Conservation (phyloP, 1,284 basidiomycete species). For the Heterobasidion parviporum region DNA sequence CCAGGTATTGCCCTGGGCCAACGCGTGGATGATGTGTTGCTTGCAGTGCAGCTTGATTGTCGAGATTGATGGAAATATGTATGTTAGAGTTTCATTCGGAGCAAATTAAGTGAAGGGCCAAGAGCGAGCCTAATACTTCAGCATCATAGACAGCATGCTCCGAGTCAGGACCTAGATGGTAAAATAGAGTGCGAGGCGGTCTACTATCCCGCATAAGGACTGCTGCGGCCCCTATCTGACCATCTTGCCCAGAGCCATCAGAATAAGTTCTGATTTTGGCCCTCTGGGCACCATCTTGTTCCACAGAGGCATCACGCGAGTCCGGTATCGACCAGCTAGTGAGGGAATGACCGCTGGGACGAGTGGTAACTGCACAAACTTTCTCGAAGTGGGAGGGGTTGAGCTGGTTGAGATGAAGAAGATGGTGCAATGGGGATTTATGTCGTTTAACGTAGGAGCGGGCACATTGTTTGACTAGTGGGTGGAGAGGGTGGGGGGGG, state of each 20-base stretch:
- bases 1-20: not conserved
- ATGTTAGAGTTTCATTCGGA: not conserved
- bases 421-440: constrained; percentile 13
- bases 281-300: not conserved
- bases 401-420: constrained; percentile 12
- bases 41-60: constrained; percentile 9
- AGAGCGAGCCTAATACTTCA: constrained; percentile 17
- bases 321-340: constrained; percentile 4
- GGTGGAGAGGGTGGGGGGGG: constrained; percentile 25
- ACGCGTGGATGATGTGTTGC: not conserved
- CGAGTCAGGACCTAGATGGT: not conserved
- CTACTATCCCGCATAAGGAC: not conserved
- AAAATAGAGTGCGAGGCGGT: not conserved
- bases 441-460: constrained; percentile 9
- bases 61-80: constrained; percentile 2
- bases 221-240: not conserved
- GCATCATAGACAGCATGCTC: constrained; percentile 24
- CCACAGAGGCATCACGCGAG: not conserved
- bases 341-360: constrained; percentile 7
- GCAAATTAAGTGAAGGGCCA: constrained; percentile 11
- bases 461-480: constrained; percentile 7
- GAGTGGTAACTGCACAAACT: constrained; percentile 8
- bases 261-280: not conserved
- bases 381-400: constrained; percentile 7
- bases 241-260: not conserved